Base-by-base conservation (phyloP, 129 eudicot species). In the Escallonia rubra region DNA sequence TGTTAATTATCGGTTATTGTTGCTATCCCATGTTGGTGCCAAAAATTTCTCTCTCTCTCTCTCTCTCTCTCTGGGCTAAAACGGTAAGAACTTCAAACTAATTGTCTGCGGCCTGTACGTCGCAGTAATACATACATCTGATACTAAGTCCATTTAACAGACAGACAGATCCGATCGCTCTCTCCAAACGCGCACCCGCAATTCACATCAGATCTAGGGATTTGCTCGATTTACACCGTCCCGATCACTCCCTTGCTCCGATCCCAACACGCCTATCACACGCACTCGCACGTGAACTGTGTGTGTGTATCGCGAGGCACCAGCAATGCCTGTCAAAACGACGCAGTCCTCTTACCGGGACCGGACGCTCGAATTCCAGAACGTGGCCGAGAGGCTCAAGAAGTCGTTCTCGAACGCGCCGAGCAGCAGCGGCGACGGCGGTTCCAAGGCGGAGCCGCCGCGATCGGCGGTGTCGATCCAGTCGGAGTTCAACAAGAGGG, bases 401-500 rank as follows among this genome's bases (percentile, higher is more conserved):
- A 87, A 85, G 61, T 59, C 93, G 16, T 38, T 48, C 40, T 13
- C 86, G 2, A 66, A 59, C 43, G 56, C 76, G 64, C 70, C 80
- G 65, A 64, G 55, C 44, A 69, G 80, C 34, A 61, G 76, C 42
- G 56, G 73, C 63, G 74, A 63, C 14, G 71, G 70, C 57, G 69
- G 74, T 13, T 74, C 72, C 3, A 55, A 67, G 61, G 54, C 57
- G 16, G 80, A 66, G 75, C 78, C 76, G 39, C 45, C 83, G 23
- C 74, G 94, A 72, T 81, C 98, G 5, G 83, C 77, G 54, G 78
- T 78, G 59, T 74, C 90, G 11, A 74, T 75, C 54, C 94, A 83
- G 54, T 83, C 98, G 69, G 95, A 91, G 72, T 91, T 91, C 63
- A 86, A 86, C 50, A 67, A 79, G 52, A 62, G 91, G 57, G 98